Base-by-base conservation (phyloP, 2,329 filamentous ascomycete genomes). In the Arthrobotrys sphaeroides region DNA sequence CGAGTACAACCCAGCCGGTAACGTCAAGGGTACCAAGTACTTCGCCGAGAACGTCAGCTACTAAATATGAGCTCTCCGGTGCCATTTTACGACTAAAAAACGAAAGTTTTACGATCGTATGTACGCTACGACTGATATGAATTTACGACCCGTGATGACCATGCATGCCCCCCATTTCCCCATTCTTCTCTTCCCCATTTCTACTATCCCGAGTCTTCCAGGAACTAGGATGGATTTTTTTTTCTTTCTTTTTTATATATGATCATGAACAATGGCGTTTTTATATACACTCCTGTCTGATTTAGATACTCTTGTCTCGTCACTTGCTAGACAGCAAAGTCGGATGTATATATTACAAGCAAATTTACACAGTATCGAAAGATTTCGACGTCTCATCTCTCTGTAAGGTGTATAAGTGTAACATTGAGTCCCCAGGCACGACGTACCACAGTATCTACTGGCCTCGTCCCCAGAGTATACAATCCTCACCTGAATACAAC, bases 1-100 rank as follows among this genome's bases (percentile, higher is more conserved):
- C 65, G 73, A 76, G 60, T 76, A 76, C 49, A 40, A 22, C 5
- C 55, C 33, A 16, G 47, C 70, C n/a, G 70, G 70, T 31, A 74
- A 74, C 38, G 7, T 64, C 16, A 36, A 24, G 12, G 70, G 70
- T n/a, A 5, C 3, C 3, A 18, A 36, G 31, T 22, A 47, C n/a
- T 74, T 61, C 70, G 13, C 13, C 3, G 55, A 66, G 42, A 74
- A 74, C 20, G 62, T 74, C 36, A 55, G 47, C 22, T 49, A n/a
- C 16, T 68, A 68, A 55, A 33, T 12, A 31, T 55, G 26, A 61
- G 10, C 4, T 31, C 12, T 20, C 1, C 20, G 5, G 7, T 26
- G 45, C 20, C 18, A 24, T 28, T 49, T 28, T 28, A 24, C 45
- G 13, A 10, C 24, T 49, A 18, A 47, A n/a, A n/a, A 36, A 53